Percentiles rank a stretch among this genome's conserved stretches.
phyloP scores from a whole-genome alignment of 2,329 filamentous ascomycete species.

The Penicillium palitans region DNA sequence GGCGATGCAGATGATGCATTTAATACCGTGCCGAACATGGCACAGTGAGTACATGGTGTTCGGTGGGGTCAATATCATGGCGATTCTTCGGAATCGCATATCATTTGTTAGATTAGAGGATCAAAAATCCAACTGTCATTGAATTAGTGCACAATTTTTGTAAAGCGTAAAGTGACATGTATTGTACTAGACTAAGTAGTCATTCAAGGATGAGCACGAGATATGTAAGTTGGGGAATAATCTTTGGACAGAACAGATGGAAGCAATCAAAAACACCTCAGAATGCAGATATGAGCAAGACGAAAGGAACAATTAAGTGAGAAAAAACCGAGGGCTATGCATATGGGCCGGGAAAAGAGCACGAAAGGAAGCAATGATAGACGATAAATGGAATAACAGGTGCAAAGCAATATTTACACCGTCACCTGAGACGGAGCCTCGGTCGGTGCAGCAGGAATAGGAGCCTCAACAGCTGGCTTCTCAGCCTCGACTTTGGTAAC shows the following conservation, averaged over 20 bases:
- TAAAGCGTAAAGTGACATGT: neutral
- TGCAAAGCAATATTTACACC: conserved; percentile 13
- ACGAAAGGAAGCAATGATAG: neutral
- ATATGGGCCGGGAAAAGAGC: neutral
- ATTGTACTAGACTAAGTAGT: neutral
- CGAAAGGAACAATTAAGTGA: neutral
- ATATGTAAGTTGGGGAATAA: conserved; percentile 9
- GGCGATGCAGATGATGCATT: neutral
- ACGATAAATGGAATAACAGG: neutral
- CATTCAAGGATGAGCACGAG: neutral
- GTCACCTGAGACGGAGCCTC: conserved; percentile 19
- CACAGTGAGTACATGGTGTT: conserved; percentile 10
- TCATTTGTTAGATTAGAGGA: conserved; percentile 3
- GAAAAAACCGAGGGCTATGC: conserved; percentile 23
- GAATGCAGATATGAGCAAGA: neutral
- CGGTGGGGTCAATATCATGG: conserved; percentile 4
- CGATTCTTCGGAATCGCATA: neutral
- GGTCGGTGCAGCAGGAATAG: conserved; percentile 22
- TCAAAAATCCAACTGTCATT: conserved; percentile 1
- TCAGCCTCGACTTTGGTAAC: conserved; percentile 22
- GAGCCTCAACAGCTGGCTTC: conserved; percentile 19
- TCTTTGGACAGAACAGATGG: neutral
- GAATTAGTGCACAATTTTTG: neutral
- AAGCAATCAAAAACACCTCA: conserved; percentile 8
- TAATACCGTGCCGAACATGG: conserved; percentile 2